phyloP scores from a whole-genome alignment of 352 stramenopile genomes.

The Lagenidium giganteum region DNA sequence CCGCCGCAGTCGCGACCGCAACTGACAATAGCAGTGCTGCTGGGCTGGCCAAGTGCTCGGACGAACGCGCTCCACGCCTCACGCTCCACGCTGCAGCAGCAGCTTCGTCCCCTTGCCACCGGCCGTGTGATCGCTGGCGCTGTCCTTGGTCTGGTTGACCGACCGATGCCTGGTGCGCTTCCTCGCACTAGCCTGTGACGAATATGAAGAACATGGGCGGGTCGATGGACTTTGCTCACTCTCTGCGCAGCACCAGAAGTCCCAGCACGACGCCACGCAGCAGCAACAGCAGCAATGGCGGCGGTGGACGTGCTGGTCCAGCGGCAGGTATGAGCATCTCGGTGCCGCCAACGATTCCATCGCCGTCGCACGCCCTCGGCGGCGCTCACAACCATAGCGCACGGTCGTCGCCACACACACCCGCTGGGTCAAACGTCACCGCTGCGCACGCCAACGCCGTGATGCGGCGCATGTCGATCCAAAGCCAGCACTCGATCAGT shows the following conservation, averaged over 20 bases:
- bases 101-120: too few relatives aligned
- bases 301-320: slow-evolving; percentile 2
- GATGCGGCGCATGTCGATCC: slow-evolving; percentile 20
- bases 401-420: slow-evolving; percentile 26
- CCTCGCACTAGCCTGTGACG: too few relatives aligned
- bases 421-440: slow-evolving; percentile 2
- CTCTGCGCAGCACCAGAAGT: slow-evolving; percentile 22
- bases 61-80: too few relatives aligned
- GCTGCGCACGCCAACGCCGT: too few relatives aligned
- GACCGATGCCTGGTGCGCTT: too few relatives aligned
- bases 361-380: slow-evolving; percentile 18
- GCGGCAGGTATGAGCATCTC: slow-evolving; percentile 38
- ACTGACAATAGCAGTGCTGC: too few relatives aligned
- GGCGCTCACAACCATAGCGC: slow-evolving; percentile 18
- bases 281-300: slow-evolving; percentile 9
- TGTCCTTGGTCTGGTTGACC: too few relatives aligned
- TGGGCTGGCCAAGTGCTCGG: too few relatives aligned
- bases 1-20: too few relatives aligned
- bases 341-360: slow-evolving; percentile 25
- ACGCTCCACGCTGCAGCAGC: too few relatives aligned
- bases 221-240: slow-evolving; percentile 32
- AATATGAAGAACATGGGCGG: too few relatives aligned
- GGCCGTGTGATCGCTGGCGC: too few relatives aligned
- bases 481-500: slow-evolving; percentile 19
- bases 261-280: slow-evolving; percentile 18